phyloP scores from a whole-genome alignment of 1,284 basidiomycete genomes.

The Dichomitus squalens region DNA sequence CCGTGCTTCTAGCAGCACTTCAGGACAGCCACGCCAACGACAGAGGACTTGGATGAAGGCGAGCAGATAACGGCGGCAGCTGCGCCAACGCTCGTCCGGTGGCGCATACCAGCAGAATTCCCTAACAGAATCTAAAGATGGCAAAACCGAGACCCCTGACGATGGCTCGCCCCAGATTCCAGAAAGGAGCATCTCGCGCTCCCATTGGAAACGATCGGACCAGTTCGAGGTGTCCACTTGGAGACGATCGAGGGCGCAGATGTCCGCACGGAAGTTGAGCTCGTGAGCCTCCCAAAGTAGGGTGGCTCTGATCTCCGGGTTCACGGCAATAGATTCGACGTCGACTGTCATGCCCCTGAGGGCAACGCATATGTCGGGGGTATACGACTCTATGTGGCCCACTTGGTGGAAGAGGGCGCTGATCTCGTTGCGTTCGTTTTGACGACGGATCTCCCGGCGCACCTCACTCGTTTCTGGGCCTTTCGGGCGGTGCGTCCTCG shows the following conservation, averaged over 20 bases:
- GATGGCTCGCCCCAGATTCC: neutral
- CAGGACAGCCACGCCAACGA: neutral
- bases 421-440: neutral
- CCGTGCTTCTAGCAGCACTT: neutral
- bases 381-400: neutral
- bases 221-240: neutral
- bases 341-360: neutral
- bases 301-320: neutral
- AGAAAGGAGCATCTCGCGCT: neutral
- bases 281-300: neutral
- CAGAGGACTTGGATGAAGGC: neutral
- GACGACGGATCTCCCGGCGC: neutral
- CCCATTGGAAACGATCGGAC: neutral
- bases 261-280: neutral
- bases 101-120: neutral
- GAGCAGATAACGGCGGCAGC: neutral
- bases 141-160: conserved; percentile 20
- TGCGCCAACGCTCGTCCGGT: neutral
- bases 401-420: neutral
- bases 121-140: neutral
- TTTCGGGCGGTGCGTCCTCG: neutral
- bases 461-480: neutral
- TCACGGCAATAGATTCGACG: neutral
- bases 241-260: neutral
- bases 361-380: neutral